Evolutionary conservation across 1,284 basidiomycete genomes (phyloP), one percentile per base, ranked within the genome.

Genomic region (Ceratobasidium sp.): DNA sequence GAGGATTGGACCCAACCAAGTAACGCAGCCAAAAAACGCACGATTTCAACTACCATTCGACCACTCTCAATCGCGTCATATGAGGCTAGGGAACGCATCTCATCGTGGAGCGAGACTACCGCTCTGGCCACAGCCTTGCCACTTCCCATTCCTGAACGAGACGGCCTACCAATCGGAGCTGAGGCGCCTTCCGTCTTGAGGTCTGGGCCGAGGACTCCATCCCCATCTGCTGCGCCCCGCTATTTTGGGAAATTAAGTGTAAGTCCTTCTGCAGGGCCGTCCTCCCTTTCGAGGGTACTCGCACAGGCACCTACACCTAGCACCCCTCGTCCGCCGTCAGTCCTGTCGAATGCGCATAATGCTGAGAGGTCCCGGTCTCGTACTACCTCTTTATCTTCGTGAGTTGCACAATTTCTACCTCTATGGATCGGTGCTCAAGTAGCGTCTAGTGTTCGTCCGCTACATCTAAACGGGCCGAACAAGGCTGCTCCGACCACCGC

Each of bases 1-100:
- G 96, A 98, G 79, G 93, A 95, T 78, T 96, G 93, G 91, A 93
- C 91, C 1, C 92, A 92, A 77, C 88, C 89, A 1, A 85, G 63
- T n/a, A 66, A 69, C 8, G 63, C 50, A 46, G 52, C 85, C 43
- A 87, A 87, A 73, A 91, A 90, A 79, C 87, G 88, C 52, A 84
- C 87, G 71, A 80, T 82, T 35, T 85, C 84, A n/a, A 83, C 84
- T 9, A 21, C 49, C 49, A 54, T 59, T 28, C 85, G 84, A 16
- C 73, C 55, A 14, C n/a, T 69, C 11, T 63, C 38, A 30, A 74
- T 59, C 16, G 73, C 62, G 18, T 57, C 73, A 28, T 73, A 58
- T 57, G 69, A 58, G 61, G 72, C 64, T 55, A 73, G 63, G 67
- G 75, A 72, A 66, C 76, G 67, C 47, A 74, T 46, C 63, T 72